Percentiles rank a stretch among this genome's conserved stretches.
Evolutionary conservation across 2,329 filamentous ascomycete genomes (phyloP).

Genomic region (Coniochaeta ligniaria): DNA sequence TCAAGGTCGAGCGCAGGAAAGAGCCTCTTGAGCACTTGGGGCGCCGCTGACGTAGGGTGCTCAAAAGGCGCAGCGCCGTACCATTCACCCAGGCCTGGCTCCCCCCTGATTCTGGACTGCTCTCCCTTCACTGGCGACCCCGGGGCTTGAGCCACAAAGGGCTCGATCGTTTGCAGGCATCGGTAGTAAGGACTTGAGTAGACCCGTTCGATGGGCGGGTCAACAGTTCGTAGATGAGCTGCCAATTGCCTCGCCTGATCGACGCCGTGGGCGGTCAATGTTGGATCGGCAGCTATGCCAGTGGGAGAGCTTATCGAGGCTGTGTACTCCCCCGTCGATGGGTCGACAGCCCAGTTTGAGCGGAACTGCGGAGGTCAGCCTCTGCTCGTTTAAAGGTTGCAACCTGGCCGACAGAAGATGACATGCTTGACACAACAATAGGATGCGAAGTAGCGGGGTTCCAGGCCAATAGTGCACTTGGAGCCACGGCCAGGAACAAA

Average conservation of each 20-base stretch:
- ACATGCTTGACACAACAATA: background rate
- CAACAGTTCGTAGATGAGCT: slow-evolving; percentile 50
- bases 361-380: slow-evolving; percentile 59
- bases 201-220: slow-evolving; percentile 65
- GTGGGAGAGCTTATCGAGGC: slow-evolving; percentile 73
- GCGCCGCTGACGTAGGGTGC: slow-evolving; percentile 70
- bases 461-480: background rate
- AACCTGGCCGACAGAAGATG: background rate
- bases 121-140: background rate
- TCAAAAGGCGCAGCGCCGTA: slow-evolving; percentile 81
- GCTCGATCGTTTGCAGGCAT: slow-evolving; percentile 76
- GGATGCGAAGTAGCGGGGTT: background rate
- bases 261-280: slow-evolving; percentile 80
- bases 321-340: slow-evolving; percentile 69
- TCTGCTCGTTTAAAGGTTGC: background rate
- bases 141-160: slow-evolving; percentile 40
- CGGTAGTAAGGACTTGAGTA: slow-evolving; percentile 86
- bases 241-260: slow-evolving; percentile 75
- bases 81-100: slow-evolving; percentile 71
- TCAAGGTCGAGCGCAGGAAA: slow-evolving; percentile 56
- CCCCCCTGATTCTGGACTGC: slow-evolving; percentile 40
- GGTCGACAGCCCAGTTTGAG: slow-evolving; percentile 81
- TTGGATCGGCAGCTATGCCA: slow-evolving; percentile 79
- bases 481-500: background rate
- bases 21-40: slow-evolving; percentile 53